Evolutionary conservation across 768 basidiomycete species (phyloP).

Genomic region (Agrocybe chaxingu): DNA sequence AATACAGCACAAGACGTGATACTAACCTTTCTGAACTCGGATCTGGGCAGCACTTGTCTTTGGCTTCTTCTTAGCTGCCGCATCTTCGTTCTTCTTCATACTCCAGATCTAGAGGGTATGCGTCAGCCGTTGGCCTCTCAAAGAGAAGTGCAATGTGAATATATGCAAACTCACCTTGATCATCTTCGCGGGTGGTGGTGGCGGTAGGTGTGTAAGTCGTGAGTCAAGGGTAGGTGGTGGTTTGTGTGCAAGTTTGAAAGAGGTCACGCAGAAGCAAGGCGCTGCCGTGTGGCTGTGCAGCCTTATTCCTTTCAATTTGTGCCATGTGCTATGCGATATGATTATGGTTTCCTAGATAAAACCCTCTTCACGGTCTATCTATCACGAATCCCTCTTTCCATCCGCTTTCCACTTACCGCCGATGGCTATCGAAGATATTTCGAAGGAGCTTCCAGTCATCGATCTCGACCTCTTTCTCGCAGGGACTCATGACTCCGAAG

Average conservation of each 20-base stretch:
- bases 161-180: conserved; percentile 35
- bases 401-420: conserved; percentile 7
- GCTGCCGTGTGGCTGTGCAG: conserved; percentile 19
- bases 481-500: conserved; percentile 38
- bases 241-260: conserved; percentile 19
- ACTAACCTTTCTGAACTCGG: conserved; percentile 95
- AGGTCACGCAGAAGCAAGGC: conserved; percentile 22
- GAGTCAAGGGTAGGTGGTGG: conserved; percentile 29
- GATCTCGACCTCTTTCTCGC: conserved; percentile 73
- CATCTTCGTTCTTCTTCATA: conserved; percentile 99
- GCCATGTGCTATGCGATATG: conserved; percentile 17
- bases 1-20: neutral
- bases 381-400: neutral
- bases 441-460: conserved; percentile 65
- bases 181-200: conserved; percentile 32
- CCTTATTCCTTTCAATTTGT: conserved; percentile 9
- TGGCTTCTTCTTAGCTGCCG: conserved; percentile 95
- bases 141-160: neutral
- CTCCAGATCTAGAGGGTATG: conserved; percentile 79
- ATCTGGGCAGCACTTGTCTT: conserved; percentile 98
- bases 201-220: conserved; percentile 24
- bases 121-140: conserved; percentile 1
- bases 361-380: no score
- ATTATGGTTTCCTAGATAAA: no score
- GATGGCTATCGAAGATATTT: conserved; percentile 35